Evolutionary conservation across 306 rosid genomes (phyloP).

Genomic region (Alnus rubra): DNA sequence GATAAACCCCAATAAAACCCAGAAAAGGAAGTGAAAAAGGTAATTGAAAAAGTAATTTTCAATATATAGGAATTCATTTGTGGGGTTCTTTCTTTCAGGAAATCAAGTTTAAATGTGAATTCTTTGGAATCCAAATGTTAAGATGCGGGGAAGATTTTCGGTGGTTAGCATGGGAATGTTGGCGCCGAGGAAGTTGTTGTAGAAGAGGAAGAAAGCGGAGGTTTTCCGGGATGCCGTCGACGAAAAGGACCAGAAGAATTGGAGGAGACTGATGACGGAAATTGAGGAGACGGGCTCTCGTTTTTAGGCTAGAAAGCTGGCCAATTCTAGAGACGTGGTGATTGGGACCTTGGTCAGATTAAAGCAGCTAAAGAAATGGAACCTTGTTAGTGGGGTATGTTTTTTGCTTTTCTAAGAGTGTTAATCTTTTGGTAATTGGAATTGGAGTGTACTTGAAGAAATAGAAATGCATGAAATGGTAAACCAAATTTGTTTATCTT

Average conservation of each 20-base stretch:
- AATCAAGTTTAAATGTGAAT: conserved; percentile 34
- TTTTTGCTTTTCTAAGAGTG: background rate
- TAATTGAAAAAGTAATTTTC: background rate
- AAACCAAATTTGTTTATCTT: background rate
- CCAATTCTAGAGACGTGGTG: conserved; percentile 61
- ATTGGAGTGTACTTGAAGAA: background rate
- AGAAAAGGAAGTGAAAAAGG: too few species aligned
- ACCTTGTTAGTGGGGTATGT: conserved; percentile 78
- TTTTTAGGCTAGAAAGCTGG: conserved; percentile 47
- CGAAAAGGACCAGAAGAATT: conserved; percentile 79
- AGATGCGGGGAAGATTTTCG: conserved; percentile 48
- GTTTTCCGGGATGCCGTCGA: conserved; percentile 72
- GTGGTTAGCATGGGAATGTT: conserved; percentile 80
- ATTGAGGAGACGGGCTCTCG: conserved; percentile 76
- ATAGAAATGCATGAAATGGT: background rate
- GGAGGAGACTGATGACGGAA: conserved; percentile 81
- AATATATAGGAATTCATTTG: background rate
- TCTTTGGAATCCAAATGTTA: conserved; percentile 41
- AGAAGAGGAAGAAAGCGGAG: conserved; percentile 59
- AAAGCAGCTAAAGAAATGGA: conserved; percentile 87
- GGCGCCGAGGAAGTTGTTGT: conserved; percentile 75
- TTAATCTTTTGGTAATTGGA: background rate
- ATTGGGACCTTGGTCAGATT: conserved; percentile 85
- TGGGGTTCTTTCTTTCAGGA: conserved; percentile 39
- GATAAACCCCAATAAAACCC: conserved; percentile 30